Conservation (phyloP, 768 basidiomycete species). For the Sarcomyxa edulis region DNA sequence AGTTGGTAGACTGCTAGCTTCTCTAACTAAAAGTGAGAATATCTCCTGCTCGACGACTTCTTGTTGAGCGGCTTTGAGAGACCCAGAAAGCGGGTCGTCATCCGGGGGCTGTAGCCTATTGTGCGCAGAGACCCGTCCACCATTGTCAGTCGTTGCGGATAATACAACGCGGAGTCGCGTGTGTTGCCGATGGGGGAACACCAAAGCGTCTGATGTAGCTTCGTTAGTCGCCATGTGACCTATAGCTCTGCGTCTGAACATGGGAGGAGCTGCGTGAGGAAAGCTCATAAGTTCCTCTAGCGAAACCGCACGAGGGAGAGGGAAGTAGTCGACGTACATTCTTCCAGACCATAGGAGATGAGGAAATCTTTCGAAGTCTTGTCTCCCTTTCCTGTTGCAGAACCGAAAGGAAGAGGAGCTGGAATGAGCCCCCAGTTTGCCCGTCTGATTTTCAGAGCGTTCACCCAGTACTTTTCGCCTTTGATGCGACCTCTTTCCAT, state of each 20-base stretch:
- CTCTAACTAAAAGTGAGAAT: conserved; percentile 65
- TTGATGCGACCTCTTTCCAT: conserved; percentile 59
- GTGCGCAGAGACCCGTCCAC: conserved; percentile 24
- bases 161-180: conserved; percentile 62
- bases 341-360: conserved; percentile 75
- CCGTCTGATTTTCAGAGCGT: conserved; percentile 70
- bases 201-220: conserved; percentile 34
- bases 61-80: conserved; percentile 54
- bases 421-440: conserved; percentile 81
- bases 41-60: conserved; percentile 81
- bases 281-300: conserved; percentile 1
- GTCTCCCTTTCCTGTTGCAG: conserved; percentile 71
- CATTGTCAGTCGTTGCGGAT: conserved; percentile 25
- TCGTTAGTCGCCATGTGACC: conserved; percentile 57
- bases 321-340: conserved; percentile 56
- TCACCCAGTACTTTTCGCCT: conserved; percentile 76
- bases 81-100: conserved; percentile 38
- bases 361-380: conserved; percentile 79
- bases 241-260: conserved; percentile 65
- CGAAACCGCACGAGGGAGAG: background rate
- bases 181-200: conserved; percentile 61
- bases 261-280: conserved; percentile 44
- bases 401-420: conserved; percentile 69
- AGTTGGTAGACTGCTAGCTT: conserved; percentile 72
- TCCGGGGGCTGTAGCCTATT: conserved; percentile 30